Evolutionary conservation across 257 asterid species (phyloP), one percentile per base, ranked within the genome.

Genomic region (Avicennia marina): DNA sequence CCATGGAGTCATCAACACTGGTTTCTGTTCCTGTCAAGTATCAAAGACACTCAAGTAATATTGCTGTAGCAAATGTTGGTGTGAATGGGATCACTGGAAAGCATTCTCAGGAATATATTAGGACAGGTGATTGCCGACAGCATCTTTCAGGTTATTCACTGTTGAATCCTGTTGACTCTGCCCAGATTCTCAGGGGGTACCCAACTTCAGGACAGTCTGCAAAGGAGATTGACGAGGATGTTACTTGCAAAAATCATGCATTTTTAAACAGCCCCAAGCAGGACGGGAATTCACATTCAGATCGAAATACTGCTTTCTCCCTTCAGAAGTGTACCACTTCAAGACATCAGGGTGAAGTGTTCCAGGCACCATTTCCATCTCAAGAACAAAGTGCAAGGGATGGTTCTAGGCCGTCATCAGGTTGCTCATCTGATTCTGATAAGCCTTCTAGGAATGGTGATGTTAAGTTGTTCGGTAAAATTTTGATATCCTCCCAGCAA

Each of bases 381-480:
- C 75, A 32, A 32, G 85, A 57, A 29, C 77, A 61, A 49, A 65
- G 33, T 25, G 43, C 12, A 8, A 36, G 66, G 39, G 75, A 71
- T 53, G 64, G 26, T 18, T 68, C 73, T 29, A 61, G 71, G 27
- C 69, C 69, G 49, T 65, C 16, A 57, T 70, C 81, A 13, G 70
- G 79, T 60, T 58, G 75, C 75, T 75, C 84, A 6, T 73, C 81
- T 43, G 81, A 74, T 38, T 57, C 45, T 56, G 94, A 85, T 48
- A 89, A 78, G 62, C 84, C 85, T 56, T 67, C 78, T 32, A 66
- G 78, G 62, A 88, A 72, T 63, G 86, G 95, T 33, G 95, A 93
- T 66, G 81, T 94, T 57, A 94, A 89, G 77, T 72, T 94, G 64
- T 94, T 93, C 45, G 99, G 99, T 51, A 85, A 89, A 77, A 81